Base-by-base conservation (phyloP, 2,329 filamentous ascomycete species). In the Leptographium lundbergii region DNA sequence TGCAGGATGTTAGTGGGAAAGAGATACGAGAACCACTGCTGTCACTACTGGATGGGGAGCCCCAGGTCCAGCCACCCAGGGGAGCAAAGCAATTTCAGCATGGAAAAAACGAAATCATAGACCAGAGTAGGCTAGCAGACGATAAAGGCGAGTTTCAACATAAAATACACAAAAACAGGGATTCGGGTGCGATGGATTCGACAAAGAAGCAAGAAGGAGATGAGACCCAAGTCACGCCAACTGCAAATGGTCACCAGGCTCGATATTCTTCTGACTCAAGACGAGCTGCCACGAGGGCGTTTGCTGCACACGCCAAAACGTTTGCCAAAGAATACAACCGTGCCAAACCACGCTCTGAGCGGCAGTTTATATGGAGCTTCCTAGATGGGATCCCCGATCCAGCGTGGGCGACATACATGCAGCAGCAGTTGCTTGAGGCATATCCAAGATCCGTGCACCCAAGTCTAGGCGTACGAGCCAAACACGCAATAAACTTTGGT, bases 321-420 rank as follows among this genome's bases (percentile, higher is more conserved):
- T 61, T 24, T 48, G 57, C 58, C 0, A 47, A 39, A 1, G 32
- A 56, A 34, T 62, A 60, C 52, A 62, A 47, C 19, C 4, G 6
- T 2, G 47, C 34, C 2, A 56, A 56, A n/a, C 64, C 61, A 11
- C 57, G 61, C 14, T 65, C 64, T 7, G 64, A 65, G 53, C 56
- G 61, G 5, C 57, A 60, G 17, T 65, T 63, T 22, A 61, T 65
- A 13, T 63, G 61, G 61, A 59, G 45, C 4, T 65, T 64, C 29
- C 25, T 65, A 0, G 63, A 64, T 13, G 61, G 55, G 4, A 65
- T 65, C 9, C 42, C 53, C 2, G 64, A 65, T n/a, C 10, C 52
- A 6, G 32, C 36, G 0, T 65, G 63, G 64, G 42, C 57, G 4
- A 10, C 14, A 5, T 63, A 57, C n/a, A 51, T 65, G 11, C 61